Evolutionary conservation across 202 grass and related monocot species (phyloP).

Genomic region (Zizania palustris): DNA sequence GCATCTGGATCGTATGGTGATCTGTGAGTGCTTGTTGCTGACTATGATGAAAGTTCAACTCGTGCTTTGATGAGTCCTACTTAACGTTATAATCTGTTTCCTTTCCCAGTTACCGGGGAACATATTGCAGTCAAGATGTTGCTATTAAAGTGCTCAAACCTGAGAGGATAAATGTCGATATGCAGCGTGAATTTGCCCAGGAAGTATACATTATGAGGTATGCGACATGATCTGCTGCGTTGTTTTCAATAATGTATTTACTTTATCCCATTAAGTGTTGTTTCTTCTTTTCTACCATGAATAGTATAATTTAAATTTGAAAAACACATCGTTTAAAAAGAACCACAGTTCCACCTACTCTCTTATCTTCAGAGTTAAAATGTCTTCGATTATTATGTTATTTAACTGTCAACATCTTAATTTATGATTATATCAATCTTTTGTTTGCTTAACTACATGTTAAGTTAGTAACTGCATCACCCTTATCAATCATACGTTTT

Average conservation of each 20-base stretch:
- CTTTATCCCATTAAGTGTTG: slow-evolving; percentile 14
- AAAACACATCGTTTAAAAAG: background rate
- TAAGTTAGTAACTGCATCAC: background rate
- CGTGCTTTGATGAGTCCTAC: slow-evolving; percentile 25
- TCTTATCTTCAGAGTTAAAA: slow-evolving; percentile 7
- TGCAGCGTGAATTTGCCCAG: slow-evolving; percentile 95
- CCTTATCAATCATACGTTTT: slow-evolving; percentile 14
- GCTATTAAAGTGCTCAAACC: slow-evolving; percentile 96
- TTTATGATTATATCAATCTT: background rate
- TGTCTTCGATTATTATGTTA: background rate
- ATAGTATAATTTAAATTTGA: background rate
- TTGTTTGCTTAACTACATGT: slow-evolving; percentile 19
- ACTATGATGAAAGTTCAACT: slow-evolving; percentile 34
- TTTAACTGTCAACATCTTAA: slow-evolving; percentile 12
- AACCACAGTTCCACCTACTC: background rate
- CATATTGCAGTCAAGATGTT: slow-evolving; percentile 97
- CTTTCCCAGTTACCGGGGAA: slow-evolving; percentile 74
- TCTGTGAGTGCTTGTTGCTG: slow-evolving; percentile 65
- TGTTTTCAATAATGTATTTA: background rate
- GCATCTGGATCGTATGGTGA: slow-evolving; percentile 97
- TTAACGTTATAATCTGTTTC: slow-evolving; percentile 27
- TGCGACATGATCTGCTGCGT: slow-evolving; percentile 28
- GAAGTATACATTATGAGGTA: slow-evolving; percentile 99
- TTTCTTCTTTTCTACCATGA: slow-evolving; percentile 38
- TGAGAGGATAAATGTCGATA: slow-evolving; percentile 80